Percentiles rank a stretch among this genome's conserved stretches.
Evolutionary conservation across 139 green algal species (phyloP).

Genomic region (Desmodesmus armatus): DNA sequence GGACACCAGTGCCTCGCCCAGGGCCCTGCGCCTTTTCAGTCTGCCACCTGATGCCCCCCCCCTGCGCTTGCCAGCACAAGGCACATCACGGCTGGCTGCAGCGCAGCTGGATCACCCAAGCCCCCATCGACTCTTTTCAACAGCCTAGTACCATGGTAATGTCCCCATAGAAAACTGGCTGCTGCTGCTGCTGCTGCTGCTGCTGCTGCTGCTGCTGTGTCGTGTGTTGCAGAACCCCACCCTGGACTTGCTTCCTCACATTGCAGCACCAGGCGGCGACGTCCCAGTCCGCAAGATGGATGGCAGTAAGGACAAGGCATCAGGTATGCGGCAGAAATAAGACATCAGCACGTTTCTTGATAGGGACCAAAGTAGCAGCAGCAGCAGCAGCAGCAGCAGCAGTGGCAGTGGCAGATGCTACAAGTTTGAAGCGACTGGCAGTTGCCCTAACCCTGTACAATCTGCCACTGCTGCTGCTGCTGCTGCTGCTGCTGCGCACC

Average conservation of each 20-base stretch:
- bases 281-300: neutral
- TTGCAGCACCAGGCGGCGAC: neutral
- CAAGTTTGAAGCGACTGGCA: neutral
- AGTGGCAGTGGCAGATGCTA: neutral
- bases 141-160: too few species aligned
- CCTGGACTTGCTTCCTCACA: neutral
- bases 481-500: neutral
- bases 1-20: neutral
- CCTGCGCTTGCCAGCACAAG: neutral
- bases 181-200: conserved; percentile 24
- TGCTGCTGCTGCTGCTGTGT: neutral
- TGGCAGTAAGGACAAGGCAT: neutral
- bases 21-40: neutral
- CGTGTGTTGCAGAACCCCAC: neutral
- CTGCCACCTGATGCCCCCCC: too few species aligned
- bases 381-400: conserved; percentile 13
- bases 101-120: too few species aligned
- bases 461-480: neutral
- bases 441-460: neutral
- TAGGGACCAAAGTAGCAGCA: neutral
- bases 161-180: neutral
- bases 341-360: neutral
- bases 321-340: conserved; percentile 1
- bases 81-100: neutral
- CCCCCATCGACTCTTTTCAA: too few species aligned